Percentiles rank a stretch among this genome's conserved stretches.
phyloP scores from a whole-genome alignment of 495 filamentous ascomycete genomes.

The Corynascus novoguineensis region DNA sequence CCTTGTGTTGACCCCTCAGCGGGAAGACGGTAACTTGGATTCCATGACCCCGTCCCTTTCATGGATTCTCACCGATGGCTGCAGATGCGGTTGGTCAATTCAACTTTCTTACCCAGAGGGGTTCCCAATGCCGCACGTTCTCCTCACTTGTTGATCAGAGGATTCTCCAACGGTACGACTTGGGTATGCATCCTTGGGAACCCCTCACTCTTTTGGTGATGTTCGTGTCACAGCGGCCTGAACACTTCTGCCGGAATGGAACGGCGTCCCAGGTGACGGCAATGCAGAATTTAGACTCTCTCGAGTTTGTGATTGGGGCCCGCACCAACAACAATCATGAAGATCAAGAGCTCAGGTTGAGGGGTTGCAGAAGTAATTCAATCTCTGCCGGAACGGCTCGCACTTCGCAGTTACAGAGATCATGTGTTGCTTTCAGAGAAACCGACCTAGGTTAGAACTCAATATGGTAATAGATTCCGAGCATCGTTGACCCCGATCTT shows the following conservation, averaged over 20 bases:
- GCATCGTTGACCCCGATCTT: neutral
- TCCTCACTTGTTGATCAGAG: neutral
- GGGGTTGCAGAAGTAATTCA: neutral
- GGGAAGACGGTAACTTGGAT: too few relatives aligned
- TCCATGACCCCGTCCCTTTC: neutral
- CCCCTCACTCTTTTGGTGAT: constrained; percentile 19
- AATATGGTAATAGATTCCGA: neutral
- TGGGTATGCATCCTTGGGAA: constrained; percentile 27
- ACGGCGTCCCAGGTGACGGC: neutral
- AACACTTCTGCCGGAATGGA: neutral
- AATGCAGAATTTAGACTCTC: neutral
- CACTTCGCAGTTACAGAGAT: neutral
- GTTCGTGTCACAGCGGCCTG: neutral
- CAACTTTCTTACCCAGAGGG: neutral
- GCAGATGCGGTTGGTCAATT: constrained; percentile 10
- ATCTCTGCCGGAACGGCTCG: neutral
- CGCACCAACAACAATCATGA: constrained; percentile 9
- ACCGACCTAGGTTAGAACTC: too few relatives aligned
- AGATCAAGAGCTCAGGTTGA: neutral
- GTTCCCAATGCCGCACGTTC: neutral
- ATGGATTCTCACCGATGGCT: neutral
- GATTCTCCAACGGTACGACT: neutral
- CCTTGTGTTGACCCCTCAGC: constrained; percentile 1
- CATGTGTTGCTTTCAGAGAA: neutral
- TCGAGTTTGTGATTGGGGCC: constrained; percentile 19